These are phyloP conservation scores for Eragrostis tef DNA, from an alignment of 202 grass and related monocot genomes.

Conservation along the genomic window DNA sequence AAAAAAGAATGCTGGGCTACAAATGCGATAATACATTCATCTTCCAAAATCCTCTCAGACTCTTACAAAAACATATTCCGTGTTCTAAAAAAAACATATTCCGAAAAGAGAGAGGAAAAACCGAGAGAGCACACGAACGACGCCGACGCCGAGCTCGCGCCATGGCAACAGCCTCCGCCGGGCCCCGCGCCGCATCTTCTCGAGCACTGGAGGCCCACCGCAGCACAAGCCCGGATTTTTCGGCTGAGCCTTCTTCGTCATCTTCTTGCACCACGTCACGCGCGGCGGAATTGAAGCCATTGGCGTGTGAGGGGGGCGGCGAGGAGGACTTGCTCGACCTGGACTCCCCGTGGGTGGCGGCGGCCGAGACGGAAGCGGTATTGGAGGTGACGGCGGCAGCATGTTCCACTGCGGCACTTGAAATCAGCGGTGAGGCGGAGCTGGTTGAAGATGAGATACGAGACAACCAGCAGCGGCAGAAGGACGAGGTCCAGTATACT, in stretches of 20 bases:
- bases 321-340: constrained; percentile 31
- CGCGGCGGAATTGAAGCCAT: not conserved
- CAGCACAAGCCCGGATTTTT: not conserved
- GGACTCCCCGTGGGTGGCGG: constrained; percentile 33
- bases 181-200: not conserved
- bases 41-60: not conserved
- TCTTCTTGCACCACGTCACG: not conserved
- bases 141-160: constrained; percentile 14
- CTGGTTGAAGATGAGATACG: constrained; percentile 36
- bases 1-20: too few relatives aligned
- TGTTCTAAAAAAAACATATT: not conserved
- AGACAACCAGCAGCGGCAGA: constrained; percentile 52
- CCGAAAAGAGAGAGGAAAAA: not conserved
- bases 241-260: not conserved
- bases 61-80: not conserved
- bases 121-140: not conserved
- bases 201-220: not conserved
- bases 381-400: constrained; percentile 3
- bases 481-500: constrained; percentile 36
- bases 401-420: not conserved
- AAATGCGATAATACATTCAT: too few relatives aligned
- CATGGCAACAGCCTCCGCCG: constrained; percentile 31
- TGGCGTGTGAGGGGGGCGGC: constrained; percentile 1
- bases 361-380: constrained; percentile 23
- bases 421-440: not conserved